These are phyloP conservation scores for Myriosclerotinia scirpicola DNA, from an alignment of 2,329 filamentous ascomycete genomes.

Conservation along the genomic window DNA sequence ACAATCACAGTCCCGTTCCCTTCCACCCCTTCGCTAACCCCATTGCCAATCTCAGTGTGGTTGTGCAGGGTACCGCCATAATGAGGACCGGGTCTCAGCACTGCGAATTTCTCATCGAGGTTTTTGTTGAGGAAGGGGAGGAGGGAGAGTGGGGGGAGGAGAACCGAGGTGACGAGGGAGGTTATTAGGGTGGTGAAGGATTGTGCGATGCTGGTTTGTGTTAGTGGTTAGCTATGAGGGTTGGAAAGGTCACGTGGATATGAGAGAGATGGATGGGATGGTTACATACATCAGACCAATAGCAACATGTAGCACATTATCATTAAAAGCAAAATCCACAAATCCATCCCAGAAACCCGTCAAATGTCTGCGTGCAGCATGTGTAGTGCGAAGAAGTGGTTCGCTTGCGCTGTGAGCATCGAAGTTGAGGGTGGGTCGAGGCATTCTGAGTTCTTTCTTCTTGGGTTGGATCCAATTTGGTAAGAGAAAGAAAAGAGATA, in stretches of 20 bases:
- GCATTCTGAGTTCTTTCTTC: conserved; percentile 24
- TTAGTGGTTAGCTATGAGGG: neutral
- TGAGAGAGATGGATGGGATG: neutral
- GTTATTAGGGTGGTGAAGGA: conserved; percentile 71
- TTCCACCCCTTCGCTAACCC: neutral
- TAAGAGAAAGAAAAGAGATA: neutral
- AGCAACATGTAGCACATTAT: conserved; percentile 74
- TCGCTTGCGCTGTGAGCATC: conserved; percentile 30
- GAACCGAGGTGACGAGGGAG: conserved; percentile 68
- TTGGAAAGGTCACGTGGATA: neutral
- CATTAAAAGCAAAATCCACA: conserved; percentile 69
- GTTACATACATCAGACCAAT: conserved; percentile 65
- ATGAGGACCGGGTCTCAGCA: conserved; percentile 58
- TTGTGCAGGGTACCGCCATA: conserved; percentile 38
- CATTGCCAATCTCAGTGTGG: conserved; percentile 7
- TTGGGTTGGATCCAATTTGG: neutral
- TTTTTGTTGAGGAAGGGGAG: conserved; percentile 69
- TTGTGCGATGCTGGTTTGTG: conserved; percentile 57
- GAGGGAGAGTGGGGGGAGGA: conserved; percentile 68
- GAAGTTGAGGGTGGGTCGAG: conserved; percentile 28
- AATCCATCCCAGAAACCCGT: conserved; percentile 61
- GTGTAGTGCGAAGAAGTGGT: conserved; percentile 33
- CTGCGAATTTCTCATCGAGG: conserved; percentile 72
- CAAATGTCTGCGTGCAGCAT: conserved; percentile 35
- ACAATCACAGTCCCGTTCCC: neutral